A percentile compares a stretch with the other conserved stretches of the same genome.
Conservation (phyloP, 345 rosid species). For the Eucalyptus victrix region DNA sequence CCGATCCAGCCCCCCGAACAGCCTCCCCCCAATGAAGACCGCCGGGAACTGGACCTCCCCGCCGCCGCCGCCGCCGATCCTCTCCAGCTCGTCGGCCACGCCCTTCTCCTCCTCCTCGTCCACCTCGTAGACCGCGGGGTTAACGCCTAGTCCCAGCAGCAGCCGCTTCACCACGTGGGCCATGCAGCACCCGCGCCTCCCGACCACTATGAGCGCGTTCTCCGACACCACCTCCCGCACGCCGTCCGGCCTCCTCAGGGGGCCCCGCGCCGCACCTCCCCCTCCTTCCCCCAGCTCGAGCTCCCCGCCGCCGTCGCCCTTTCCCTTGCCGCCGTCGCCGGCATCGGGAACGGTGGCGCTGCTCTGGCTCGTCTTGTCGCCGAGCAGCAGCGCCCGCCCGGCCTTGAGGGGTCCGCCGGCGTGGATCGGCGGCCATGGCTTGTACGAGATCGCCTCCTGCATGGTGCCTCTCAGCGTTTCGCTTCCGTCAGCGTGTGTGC, state of each 20-base stretch:
- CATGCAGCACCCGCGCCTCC: slow-evolving; percentile 81
- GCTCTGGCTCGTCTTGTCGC: neutral
- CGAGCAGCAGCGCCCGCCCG: neutral
- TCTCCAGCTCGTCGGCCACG: slow-evolving; percentile 21
- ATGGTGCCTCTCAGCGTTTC: neutral
- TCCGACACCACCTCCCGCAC: slow-evolving; percentile 34
- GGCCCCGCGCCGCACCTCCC: neutral
- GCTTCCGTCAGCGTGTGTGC: neutral
- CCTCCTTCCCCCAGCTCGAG: neutral
- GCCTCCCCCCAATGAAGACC: slow-evolving; percentile 76
- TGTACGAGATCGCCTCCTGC: slow-evolving; percentile 34
- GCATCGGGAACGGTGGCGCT: neutral
- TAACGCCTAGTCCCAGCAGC: slow-evolving; percentile 69
- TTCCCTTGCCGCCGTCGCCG: neutral
- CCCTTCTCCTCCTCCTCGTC: slow-evolving; percentile 43
- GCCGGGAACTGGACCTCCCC: slow-evolving; percentile 50
- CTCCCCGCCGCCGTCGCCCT: neutral
- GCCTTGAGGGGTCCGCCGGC: neutral
- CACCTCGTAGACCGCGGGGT: slow-evolving; percentile 65
- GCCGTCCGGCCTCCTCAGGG: neutral
- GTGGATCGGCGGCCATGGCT: slow-evolving; percentile 13
- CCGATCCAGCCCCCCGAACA: slow-evolving; percentile 87
- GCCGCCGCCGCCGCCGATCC: neutral
- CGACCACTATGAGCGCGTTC: slow-evolving; percentile 74
- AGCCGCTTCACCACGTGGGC: slow-evolving; percentile 73